Evolutionary conservation across 768 basidiomycete species (phyloP).

Genomic region (Cystofilobasidium capitatum): DNA sequence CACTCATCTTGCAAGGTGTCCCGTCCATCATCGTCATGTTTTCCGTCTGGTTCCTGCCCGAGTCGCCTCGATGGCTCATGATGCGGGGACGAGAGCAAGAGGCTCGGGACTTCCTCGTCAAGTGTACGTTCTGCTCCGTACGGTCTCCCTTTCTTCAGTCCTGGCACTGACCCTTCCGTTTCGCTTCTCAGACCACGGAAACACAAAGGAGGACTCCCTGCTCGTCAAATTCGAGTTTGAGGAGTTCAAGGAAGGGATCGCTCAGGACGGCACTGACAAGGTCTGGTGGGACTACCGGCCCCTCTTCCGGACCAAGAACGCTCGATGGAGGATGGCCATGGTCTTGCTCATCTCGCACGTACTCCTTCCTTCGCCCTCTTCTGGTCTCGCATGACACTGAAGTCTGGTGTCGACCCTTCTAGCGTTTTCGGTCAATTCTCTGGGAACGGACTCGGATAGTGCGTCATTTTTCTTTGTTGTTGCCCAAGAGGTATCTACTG

Average conservation of each 20-base stretch:
- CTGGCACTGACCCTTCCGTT: neutral
- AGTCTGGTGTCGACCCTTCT: neutral
- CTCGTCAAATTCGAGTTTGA: slow-evolving; percentile 49
- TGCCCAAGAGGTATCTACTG: too few species aligned
- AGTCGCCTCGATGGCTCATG: slow-evolving; percentile 16
- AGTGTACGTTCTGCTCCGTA: slow-evolving; percentile 33
- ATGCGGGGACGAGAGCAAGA: slow-evolving; percentile 47
- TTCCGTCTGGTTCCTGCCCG: slow-evolving; percentile 37
- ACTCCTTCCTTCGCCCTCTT: too few species aligned
- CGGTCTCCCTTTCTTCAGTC: neutral
- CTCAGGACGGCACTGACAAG: slow-evolving; percentile 50
- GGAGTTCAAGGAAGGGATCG: slow-evolving; percentile 49
- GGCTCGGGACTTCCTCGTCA: slow-evolving; percentile 46
- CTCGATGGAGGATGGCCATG: slow-evolving; percentile 41
- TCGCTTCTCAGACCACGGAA: slow-evolving; percentile 43
- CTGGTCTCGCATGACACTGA: slow-evolving; percentile 43
- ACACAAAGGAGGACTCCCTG: slow-evolving; percentile 47
- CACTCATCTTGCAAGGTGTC: slow-evolving; percentile 46
- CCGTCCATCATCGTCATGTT: slow-evolving; percentile 42
- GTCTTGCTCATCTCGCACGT: slow-evolving; percentile 50
- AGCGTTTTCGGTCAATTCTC: neutral
- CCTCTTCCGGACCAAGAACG: slow-evolving; percentile 30
- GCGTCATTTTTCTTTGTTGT: slow-evolving; percentile 34
- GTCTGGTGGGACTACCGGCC: slow-evolving; percentile 49
- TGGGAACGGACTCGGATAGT: slow-evolving; percentile 49